A percentile compares a stretch with the other conserved stretches of the same genome.
Evolutionary conservation across 2,329 filamentous ascomycete species (phyloP).

Genomic region (Elsinoe australis): DNA sequence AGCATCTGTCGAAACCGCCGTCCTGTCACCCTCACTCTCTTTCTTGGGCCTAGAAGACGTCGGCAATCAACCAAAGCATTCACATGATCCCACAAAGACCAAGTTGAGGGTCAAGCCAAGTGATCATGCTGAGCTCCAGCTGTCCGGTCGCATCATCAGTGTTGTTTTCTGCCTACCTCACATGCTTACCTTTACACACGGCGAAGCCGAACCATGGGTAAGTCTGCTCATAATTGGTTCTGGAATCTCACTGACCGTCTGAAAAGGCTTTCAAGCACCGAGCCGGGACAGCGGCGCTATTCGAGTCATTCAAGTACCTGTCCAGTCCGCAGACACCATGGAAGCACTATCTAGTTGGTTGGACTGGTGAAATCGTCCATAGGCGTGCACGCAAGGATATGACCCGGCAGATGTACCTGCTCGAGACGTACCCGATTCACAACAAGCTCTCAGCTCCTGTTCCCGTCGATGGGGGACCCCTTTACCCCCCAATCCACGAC

Average conservation of each 20-base stretch:
- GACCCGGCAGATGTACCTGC: constrained; percentile 43
- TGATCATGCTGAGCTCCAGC: constrained; percentile 46
- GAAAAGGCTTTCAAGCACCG: constrained; percentile 64
- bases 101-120: constrained; percentile 1
- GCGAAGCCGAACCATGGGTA: constrained; percentile 48
- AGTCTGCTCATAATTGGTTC: constrained; percentile 21
- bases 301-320: constrained; percentile 82
- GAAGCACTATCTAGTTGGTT: constrained; percentile 88
- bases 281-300: constrained; percentile 81
- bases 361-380: constrained; percentile 68
- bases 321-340: constrained; percentile 76
- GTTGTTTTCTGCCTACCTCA: constrained; percentile 58
- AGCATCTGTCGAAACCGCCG: constrained; percentile 1
- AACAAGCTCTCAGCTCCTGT: constrained; percentile 75
- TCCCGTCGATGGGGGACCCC: constrained; percentile 52
- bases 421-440: constrained; percentile 38
- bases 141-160: constrained; percentile 57
- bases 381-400: constrained; percentile 23
- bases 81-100: neutral
- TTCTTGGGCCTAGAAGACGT: neutral
- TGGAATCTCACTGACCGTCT: neutral
- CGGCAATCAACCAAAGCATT: neutral
- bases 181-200: constrained; percentile 45
- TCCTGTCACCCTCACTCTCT: neutral
- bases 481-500: constrained; percentile 30